These are phyloP conservation scores for Plasmodium sp. DNA, from an alignment of 169 alveolate species.

Conservation along the genomic window DNA sequence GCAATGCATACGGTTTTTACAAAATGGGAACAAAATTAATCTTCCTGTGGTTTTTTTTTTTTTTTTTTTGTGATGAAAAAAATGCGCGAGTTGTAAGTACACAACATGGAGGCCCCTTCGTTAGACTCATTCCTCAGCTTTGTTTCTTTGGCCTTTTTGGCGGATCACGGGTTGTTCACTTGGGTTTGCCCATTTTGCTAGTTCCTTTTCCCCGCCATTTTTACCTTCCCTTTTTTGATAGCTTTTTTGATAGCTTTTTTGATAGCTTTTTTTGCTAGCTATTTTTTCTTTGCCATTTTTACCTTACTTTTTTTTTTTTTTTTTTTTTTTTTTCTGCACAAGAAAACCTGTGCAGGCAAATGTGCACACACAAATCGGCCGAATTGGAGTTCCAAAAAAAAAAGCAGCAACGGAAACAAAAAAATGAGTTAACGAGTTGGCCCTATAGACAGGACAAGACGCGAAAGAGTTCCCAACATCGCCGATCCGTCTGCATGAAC, in stretches of 20 bases:
- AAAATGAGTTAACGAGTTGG: background rate
- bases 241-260: too few relatives aligned
- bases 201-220: background rate
- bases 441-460: background rate
- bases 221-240: background rate
- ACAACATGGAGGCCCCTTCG: background rate
- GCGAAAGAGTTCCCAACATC: background rate
- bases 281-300: too few relatives aligned
- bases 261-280: too few relatives aligned
- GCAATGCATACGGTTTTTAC: background rate
- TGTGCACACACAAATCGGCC: background rate
- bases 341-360: background rate
- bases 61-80: slow-evolving; percentile 1
- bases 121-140: background rate
- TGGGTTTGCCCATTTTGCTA: background rate
- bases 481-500: background rate
- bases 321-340: slow-evolving; percentile 19
- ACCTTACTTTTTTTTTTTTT: background rate
- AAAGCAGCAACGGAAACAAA: background rate
- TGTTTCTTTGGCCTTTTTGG: background rate
- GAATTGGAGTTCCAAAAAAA: background rate
- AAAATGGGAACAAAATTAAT: background rate
- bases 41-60: background rate
- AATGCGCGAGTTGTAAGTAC: slow-evolving; percentile 19
- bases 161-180: background rate